Evolutionary conservation across 1,284 basidiomycete genomes (phyloP), one percentile per base, ranked within the genome.

Genomic region (Hemileia vastatrix): DNA sequence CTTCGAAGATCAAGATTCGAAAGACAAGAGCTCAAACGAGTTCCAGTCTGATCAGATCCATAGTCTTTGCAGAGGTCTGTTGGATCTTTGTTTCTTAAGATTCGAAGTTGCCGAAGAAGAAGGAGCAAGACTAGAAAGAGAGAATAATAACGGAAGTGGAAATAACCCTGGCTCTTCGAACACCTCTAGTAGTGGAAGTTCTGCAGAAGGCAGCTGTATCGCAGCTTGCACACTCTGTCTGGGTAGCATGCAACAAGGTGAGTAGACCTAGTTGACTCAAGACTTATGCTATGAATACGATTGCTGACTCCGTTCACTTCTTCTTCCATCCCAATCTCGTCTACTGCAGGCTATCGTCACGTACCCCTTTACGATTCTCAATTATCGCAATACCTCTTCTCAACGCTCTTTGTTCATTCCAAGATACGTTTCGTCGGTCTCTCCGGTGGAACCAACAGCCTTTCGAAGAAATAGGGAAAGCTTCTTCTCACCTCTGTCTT

Each of bases 351-450:
- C 2, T 93, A 86, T 73, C 84, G 89, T 9, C 88, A 94, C 77
- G 77, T 94, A 13, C 88, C 90, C 0, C 77, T 94, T 53, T 86
- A 89, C 71, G 90, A 93, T 74, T 78, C 81, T 0, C 83, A 88
- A 70, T 82, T 89, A 52, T 86, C 85, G 43, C 86, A 89, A 67
- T 88, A 86, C 71, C 78, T 94, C 48, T 93, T 91, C 76, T 89
- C 90, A 45, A 91, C 88, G 21, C 79, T 94, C 5, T 93, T 93
- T 70, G 86, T 92, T 33, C 45, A 54, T 2, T 63, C 64, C n/a
- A n/a, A n/a, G n/a, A n/a, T n/a, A n/a, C n/a, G n/a, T n/a, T 61
- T 69, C n/a, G 66, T 68, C 6, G 68, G 68, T 40, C 15, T 40
- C 8, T 40, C 36, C 15, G 36, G 36, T 15, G 36, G 36, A 40